A percentile compares a stretch with the other conserved stretches of the same genome.
Conservation (phyloP, 1,284 basidiomycete genomes). For the Wolfiporia cocos region DNA sequence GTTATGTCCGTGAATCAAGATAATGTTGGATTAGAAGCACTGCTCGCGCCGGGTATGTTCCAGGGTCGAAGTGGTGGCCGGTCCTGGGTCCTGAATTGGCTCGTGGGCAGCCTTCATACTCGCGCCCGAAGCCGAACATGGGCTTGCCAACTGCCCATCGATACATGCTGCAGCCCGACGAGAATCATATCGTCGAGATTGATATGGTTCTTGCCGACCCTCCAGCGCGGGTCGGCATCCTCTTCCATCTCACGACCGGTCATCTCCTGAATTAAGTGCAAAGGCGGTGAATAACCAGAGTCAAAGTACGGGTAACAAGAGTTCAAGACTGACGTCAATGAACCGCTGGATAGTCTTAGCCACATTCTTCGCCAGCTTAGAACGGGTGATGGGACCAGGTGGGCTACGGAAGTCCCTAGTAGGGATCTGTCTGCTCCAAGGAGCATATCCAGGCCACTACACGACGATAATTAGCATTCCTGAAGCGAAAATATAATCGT, state of each 20-base stretch:
- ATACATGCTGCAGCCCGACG: conserved; percentile 73
- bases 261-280: conserved; percentile 35
- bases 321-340: conserved; percentile 23
- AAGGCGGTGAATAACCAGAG: background rate
- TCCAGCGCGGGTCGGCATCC: conserved; percentile 51
- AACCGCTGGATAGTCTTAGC: conserved; percentile 33
- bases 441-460: conserved; percentile 73
- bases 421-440: conserved; percentile 73
- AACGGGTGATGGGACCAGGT: conserved; percentile 53
- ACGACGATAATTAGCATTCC: background rate
- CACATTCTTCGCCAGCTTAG: conserved; percentile 34
- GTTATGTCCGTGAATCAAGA: no score
- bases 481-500: no score
- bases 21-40: no score
- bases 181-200: conserved; percentile 58
- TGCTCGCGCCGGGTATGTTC: no score
- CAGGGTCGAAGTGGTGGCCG: no score
- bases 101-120: no score
- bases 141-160: conserved; percentile 74
- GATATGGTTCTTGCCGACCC: conserved; percentile 50
- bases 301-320: no score
- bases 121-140: conserved; percentile 58
- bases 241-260: conserved; percentile 47
- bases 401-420: conserved; percentile 72
- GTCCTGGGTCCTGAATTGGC: no score